Evolutionary conservation across 768 basidiomycete genomes (phyloP).

Genomic region (Symmetrospora coprosmae): DNA sequence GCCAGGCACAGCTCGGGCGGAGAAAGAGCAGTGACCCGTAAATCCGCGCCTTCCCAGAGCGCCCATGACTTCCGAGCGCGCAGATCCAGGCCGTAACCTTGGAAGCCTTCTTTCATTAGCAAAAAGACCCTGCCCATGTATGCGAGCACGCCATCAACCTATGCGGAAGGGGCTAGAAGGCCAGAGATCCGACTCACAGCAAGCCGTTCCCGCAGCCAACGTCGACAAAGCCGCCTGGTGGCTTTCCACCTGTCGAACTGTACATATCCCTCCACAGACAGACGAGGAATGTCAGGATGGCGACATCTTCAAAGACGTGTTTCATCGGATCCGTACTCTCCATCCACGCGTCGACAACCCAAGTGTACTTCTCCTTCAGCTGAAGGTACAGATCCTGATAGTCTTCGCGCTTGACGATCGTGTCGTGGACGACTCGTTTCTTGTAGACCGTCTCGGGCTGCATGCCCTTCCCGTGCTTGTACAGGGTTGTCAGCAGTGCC

Average conservation of each 20-base stretch:
- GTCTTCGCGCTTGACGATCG: constrained; percentile 53
- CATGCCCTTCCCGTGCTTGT: constrained; percentile 72
- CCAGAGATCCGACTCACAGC: constrained; percentile 40
- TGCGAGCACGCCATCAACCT: not conserved
- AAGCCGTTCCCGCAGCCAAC: constrained; percentile 91
- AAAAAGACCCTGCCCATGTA: not conserved
- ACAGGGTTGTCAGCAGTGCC: constrained; percentile 63
- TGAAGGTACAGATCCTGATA: constrained; percentile 84
- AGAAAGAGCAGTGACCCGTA: constrained; percentile 53
- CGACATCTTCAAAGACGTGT: constrained; percentile 91
- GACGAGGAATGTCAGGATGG: constrained; percentile 84
- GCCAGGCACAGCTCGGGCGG: constrained; percentile 13
- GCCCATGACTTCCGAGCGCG: constrained; percentile 73
- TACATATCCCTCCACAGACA: constrained; percentile 75
- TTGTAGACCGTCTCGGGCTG: constrained; percentile 56
- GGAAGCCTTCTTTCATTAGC: constrained; percentile 47
- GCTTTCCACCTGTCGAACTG: constrained; percentile 36
- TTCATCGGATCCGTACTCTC: constrained; percentile 75
- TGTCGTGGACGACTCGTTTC: constrained; percentile 74
- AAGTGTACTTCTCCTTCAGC: constrained; percentile 71
- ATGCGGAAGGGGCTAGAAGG: not conserved
- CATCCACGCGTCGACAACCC: constrained; percentile 54
- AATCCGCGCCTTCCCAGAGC: constrained; percentile 51
- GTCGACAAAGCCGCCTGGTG: constrained; percentile 73
- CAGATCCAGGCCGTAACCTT: constrained; percentile 70